Base-by-base conservation (phyloP, 2,329 filamentous ascomycete genomes). In the Aspergillus fumigatiaffinis region DNA sequence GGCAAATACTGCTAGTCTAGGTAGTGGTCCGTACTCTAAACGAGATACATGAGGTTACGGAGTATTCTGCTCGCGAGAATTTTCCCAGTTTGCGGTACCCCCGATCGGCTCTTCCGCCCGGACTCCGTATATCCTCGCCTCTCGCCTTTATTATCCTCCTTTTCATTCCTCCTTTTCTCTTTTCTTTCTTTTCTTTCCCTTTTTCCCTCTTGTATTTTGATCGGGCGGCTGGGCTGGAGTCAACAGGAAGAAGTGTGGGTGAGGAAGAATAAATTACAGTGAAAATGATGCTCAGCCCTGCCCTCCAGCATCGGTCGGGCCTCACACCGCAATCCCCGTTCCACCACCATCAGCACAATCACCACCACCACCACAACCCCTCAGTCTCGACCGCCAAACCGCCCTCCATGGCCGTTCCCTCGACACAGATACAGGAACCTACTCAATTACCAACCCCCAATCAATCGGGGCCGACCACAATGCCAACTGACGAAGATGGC, bases 311-410 rank as follows among this genome's bases (percentile, higher is more conserved):
- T n/a, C 53, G 26, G 52, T 53, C 48, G 51, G 54, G 50, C 23
- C 49, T 17, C 51, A 57, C 57, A 59, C 57, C 57, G 44, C 57
- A 57, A 54, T 59, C 57, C 29, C 32, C 32, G 3, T 38, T 38
- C 32, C 32, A 35, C 12, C 32, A 35, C 32, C 14, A 6, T 7
- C 14, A 12, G 10, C 29, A 32, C 29, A 12, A 32, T 2, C 51
- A 54, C 3, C 51, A 54, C 14, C 28, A 25, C 20, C 42, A 23
- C 21, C 42, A 46, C 42, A 12, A 54, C 47, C 52, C 54, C 47
- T 57, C 57, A 3, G 47, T 21, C 14, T 44, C 54, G 1, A 49
- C 32, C 26, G 50, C 52, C n/a, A 59, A 59, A 28, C 51, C 54
- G 8, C 41, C 50, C 44, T 50, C 51, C 51, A 42, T 54, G n/a